These are phyloP conservation scores for Venturiaceae sp. DNA, from an alignment of 2,329 filamentous ascomycete species.

Conservation along the genomic window DNA sequence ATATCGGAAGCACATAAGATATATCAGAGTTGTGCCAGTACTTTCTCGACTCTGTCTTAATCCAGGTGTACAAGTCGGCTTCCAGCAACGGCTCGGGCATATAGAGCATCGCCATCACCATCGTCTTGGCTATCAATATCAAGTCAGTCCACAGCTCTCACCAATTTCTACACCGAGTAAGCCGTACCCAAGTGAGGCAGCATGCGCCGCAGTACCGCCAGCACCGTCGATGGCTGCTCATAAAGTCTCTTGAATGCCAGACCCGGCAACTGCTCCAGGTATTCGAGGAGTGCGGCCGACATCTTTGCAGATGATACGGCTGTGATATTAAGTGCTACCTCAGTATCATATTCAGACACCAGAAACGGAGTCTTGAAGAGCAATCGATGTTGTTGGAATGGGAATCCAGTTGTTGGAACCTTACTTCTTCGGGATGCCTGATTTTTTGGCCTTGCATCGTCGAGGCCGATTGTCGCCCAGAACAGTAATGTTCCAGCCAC, in stretches of 20 bases:
- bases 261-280: conserved; percentile 83
- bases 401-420: too few species aligned
- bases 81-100: conserved; percentile 71
- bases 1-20: background rate
- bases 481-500: too few species aligned
- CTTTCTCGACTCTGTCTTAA: conserved; percentile 57
- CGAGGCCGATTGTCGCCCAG: too few species aligned
- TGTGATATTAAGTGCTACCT: background rate
- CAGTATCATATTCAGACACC: conserved; percentile 7
- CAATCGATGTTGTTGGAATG: too few species aligned
- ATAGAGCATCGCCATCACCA: conserved; percentile 94
- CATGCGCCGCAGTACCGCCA: conserved; percentile 97
- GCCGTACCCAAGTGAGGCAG: conserved; percentile 72
- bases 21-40: conserved; percentile 19
- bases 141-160: background rate
- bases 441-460: too few species aligned
- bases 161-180: background rate
- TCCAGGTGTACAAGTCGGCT: conserved; percentile 78
- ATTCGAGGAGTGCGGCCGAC: conserved; percentile 51
- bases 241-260: conserved; percentile 88
- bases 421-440: too few species aligned
- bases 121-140: conserved; percentile 62
- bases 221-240: conserved; percentile 87
- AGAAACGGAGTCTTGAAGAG: too few species aligned
- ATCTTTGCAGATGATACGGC: conserved; percentile 5